A percentile compares a stretch with the other conserved stretches of the same genome.
These are phyloP conservation scores for Hypoxylon subgilvum DNA, from an alignment of 495 filamentous ascomycete genomes.

Conservation along the genomic window DNA sequence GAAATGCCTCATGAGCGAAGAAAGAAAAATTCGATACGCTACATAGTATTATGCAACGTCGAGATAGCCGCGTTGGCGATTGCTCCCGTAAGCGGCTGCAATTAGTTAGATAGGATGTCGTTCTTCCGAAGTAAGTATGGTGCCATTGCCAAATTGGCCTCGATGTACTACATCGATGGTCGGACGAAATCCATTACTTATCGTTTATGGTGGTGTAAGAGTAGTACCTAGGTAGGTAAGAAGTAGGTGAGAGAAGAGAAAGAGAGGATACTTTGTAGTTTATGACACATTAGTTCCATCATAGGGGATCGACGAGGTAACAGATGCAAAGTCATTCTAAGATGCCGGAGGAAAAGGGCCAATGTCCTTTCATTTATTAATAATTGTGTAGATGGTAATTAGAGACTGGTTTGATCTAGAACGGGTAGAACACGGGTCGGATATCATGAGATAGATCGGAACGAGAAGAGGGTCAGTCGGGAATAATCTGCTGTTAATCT, in stretches of 20 bases:
- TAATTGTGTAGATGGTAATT: slow-evolving; percentile 16
- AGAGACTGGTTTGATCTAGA: slow-evolving; percentile 27
- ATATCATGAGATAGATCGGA: slow-evolving; percentile 20
- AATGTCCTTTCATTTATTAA: slow-evolving; percentile 8
- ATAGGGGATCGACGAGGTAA: neutral
- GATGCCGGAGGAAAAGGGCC: slow-evolving; percentile 14
- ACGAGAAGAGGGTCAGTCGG: slow-evolving; percentile 17
- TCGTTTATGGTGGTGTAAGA: neutral
- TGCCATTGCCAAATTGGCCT: slow-evolving; percentile 19
- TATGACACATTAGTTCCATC: neutral
- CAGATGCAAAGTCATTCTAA: neutral
- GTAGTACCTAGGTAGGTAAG: neutral
- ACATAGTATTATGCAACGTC: slow-evolving; percentile 31
- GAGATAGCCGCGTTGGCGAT: slow-evolving; percentile 19
- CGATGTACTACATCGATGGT: slow-evolving; percentile 7
- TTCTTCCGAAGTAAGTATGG: slow-evolving; percentile 31
- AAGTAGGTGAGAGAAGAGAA: neutral
- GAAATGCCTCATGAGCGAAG: slow-evolving; percentile 36
- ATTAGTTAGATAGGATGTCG: slow-evolving; percentile 29
- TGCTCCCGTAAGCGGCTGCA: slow-evolving; percentile 31
- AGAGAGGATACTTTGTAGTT: neutral
- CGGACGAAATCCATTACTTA: neutral
- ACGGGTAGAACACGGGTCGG: slow-evolving; percentile 5
- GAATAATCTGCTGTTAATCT: slow-evolving; percentile 35
- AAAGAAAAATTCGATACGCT: slow-evolving; percentile 12